A percentile compares a stretch with the other conserved stretches of the same genome.
phyloP scores from a whole-genome alignment of 2,329 filamentous ascomycete genomes.

The Thelonectria discophora region DNA sequence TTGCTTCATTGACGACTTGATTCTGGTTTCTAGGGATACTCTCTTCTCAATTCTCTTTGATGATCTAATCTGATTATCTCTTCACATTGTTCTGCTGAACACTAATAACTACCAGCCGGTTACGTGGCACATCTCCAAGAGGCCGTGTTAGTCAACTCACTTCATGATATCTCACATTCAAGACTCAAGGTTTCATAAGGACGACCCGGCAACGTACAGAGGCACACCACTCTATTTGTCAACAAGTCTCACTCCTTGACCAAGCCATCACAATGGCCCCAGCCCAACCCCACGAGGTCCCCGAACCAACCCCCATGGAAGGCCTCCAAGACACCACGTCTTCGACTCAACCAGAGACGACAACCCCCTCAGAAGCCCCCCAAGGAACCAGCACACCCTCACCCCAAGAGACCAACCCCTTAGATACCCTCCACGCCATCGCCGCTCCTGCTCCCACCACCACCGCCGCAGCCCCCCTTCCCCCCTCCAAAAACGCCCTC shows the following conservation, averaged over 20 bases:
- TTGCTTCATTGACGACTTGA: slow-evolving; percentile 1
- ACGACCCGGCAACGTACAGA: background rate
- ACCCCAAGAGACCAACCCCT: background rate
- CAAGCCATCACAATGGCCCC: slow-evolving; percentile 20
- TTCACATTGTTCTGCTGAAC: background rate
- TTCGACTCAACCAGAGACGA: slow-evolving; percentile 1
- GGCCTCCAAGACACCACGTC: slow-evolving; percentile 19
- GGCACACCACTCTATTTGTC: background rate
- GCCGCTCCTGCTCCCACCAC: slow-evolving; percentile 14
- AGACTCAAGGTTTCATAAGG: background rate
- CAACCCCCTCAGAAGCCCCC: no score
- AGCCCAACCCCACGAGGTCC: slow-evolving; percentile 8
- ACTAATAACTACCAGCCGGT: no score
- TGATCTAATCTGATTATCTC: background rate
- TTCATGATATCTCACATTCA: background rate
- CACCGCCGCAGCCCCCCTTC: slow-evolving; percentile 23
- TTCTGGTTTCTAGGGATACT: background rate
- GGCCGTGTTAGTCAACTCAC: slow-evolving; percentile 18
- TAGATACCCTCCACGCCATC: slow-evolving; percentile 13
- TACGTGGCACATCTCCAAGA: background rate
- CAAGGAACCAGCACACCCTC: background rate
- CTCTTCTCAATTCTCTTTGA: background rate
- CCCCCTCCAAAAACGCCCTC: slow-evolving; percentile 83
- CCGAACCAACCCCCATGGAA: slow-evolving; percentile 21
- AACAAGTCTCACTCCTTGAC: background rate